Evolutionary conservation across 2,329 filamentous ascomycete genomes (phyloP).

Genomic region (Sphaerulina populicola): DNA sequence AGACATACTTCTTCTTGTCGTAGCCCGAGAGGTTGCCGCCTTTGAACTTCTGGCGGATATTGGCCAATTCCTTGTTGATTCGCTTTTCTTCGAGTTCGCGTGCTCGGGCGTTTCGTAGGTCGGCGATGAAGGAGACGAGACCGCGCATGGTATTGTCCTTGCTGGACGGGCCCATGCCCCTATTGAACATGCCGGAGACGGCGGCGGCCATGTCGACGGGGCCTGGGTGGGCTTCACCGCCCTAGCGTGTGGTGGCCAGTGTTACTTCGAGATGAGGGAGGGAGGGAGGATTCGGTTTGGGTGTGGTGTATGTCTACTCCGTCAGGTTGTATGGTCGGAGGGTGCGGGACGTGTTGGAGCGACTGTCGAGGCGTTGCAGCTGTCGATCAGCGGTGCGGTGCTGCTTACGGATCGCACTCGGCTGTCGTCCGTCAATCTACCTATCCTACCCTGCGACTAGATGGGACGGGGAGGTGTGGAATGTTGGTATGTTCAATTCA

Average conservation of each 20-base stretch:
- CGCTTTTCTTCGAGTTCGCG: constrained; percentile 96
- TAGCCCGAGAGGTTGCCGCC: constrained; percentile 78
- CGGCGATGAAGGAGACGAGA: constrained; percentile 95
- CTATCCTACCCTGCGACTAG: background rate
- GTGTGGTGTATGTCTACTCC: background rate
- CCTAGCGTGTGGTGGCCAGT: constrained; percentile 11
- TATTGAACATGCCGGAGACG: constrained; percentile 32
- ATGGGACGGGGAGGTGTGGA: background rate
- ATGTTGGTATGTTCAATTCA: background rate
- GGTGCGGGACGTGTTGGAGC: background rate
- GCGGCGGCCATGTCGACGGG: constrained; percentile 28
- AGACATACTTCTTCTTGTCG: constrained; percentile 99
- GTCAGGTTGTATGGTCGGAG: no score
- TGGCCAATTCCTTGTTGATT: constrained; percentile 98
- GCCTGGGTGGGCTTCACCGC: constrained; percentile 18
- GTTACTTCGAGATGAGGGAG: background rate
- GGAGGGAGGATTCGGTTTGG: background rate
- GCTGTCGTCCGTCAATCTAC: background rate
- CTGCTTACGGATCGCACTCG: background rate
- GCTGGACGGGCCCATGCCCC: constrained; percentile 27
- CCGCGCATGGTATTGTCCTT: constrained; percentile 46
- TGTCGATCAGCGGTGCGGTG: constrained; percentile 2
- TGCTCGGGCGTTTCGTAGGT: constrained; percentile 86
- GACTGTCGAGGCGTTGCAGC: constrained; percentile 1
- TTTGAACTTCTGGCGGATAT: constrained; percentile 98